These are phyloP conservation scores for Manihot esculenta DNA, from an alignment of 441 rosid genomes.

Conservation along the genomic window DNA sequence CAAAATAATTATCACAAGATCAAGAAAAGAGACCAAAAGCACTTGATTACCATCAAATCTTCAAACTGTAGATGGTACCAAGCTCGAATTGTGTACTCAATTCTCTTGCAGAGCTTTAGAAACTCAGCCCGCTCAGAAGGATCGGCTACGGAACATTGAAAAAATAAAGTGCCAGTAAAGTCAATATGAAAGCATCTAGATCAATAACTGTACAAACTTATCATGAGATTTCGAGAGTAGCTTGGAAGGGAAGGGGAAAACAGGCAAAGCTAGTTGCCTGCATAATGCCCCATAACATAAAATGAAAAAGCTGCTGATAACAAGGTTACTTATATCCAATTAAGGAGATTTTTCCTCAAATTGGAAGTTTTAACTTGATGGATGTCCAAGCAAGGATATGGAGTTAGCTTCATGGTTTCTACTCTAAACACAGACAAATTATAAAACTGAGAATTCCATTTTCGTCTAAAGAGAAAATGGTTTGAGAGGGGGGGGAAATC, in stretches of 20 bases:
- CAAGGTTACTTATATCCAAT: too few relatives aligned
- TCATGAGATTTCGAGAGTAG: background rate
- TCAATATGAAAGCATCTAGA: background rate
- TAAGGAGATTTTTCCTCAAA: background rate
- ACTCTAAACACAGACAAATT: background rate
- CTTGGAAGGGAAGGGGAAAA: background rate
- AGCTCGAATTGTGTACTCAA: slow-evolving; percentile 81
- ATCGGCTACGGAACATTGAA: slow-evolving; percentile 39
- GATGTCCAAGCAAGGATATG: background rate
- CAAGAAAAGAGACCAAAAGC: background rate
- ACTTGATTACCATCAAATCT: slow-evolving; percentile 67
- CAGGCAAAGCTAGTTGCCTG: background rate
- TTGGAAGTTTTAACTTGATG: background rate
- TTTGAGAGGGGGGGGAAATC: background rate
- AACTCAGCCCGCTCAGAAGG: slow-evolving; percentile 63
- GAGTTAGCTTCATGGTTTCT: background rate
- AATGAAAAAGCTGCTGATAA: too few relatives aligned
- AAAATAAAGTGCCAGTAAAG: background rate
- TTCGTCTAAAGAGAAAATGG: background rate
- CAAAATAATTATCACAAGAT: background rate
- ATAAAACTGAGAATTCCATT: background rate
- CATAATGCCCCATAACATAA: background rate
- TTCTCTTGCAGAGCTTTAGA: slow-evolving; percentile 73
- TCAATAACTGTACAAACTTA: background rate
- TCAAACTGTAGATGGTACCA: slow-evolving; percentile 93